These are phyloP conservation scores for Debaryomyces prosopidis DNA, from an alignment of 805 yeast genomes.

Conservation along the genomic window DNA sequence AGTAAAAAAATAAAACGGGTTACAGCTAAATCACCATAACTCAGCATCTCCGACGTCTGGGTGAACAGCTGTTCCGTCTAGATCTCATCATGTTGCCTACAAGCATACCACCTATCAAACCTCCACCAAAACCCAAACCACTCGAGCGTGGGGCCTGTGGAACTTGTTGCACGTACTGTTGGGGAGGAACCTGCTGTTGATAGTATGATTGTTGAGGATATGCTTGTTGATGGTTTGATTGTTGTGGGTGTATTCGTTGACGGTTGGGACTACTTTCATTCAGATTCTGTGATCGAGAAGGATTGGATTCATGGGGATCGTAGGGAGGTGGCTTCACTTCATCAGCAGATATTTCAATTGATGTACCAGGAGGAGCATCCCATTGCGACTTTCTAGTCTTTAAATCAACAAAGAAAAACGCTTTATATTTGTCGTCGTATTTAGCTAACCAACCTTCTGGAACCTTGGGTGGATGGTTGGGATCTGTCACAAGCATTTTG, in stretches of 20 bases:
- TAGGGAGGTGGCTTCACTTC: slow-evolving; percentile 44
- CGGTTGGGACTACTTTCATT: not conserved
- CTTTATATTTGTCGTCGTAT: slow-evolving; percentile 65
- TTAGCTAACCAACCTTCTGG: slow-evolving; percentile 75
- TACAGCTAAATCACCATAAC: too few species aligned
- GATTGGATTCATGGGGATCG: slow-evolving; percentile 14
- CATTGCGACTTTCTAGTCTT: slow-evolving; percentile 81
- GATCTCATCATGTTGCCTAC: slow-evolving; percentile 43
- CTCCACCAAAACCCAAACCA: slow-evolving; percentile 49
- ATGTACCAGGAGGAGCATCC: slow-evolving; percentile 70
- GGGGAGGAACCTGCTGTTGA: slow-evolving; percentile 20
- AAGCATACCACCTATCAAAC: slow-evolving; percentile 62
- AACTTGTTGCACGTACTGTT: not conserved
- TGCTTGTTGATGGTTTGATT: slow-evolving; percentile 25
- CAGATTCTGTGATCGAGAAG: not conserved
- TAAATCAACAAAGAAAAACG: slow-evolving; percentile 81
- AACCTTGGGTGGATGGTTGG: slow-evolving; percentile 49
- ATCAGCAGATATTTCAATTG: slow-evolving; percentile 22
- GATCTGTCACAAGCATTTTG: slow-evolving; percentile 9
- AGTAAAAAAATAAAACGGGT: too few species aligned
- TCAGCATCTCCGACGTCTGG: too few species aligned
- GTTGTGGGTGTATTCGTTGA: slow-evolving; percentile 11
- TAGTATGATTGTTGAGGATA: slow-evolving; percentile 30
- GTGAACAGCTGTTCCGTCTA: too few species aligned
- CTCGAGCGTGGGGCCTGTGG: slow-evolving; percentile 30